Percentiles rank a stretch among this genome's conserved stretches.
phyloP scores from a whole-genome alignment of 129 eudicot genomes.

The Tagetes patula region DNA sequence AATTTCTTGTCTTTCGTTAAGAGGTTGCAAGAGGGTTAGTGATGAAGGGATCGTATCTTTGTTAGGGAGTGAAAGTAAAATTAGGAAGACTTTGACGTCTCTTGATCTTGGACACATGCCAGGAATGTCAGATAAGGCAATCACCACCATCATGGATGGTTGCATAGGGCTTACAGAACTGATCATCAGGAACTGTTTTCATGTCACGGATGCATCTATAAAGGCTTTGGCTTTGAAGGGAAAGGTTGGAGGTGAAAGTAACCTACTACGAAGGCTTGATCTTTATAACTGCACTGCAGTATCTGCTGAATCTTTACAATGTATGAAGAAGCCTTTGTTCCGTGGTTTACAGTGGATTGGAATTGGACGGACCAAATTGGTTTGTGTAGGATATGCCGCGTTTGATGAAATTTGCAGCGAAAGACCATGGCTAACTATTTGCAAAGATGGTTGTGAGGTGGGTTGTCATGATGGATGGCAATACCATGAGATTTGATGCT shows the following conservation, averaged over 20 bases:
- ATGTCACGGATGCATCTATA: slow-evolving; percentile 57
- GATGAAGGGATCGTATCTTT: slow-evolving; percentile 50
- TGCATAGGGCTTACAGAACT: slow-evolving; percentile 45
- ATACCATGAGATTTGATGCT: slow-evolving; percentile 39
- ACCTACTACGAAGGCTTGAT: slow-evolving; percentile 43
- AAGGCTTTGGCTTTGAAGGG: slow-evolving; percentile 44
- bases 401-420: slow-evolving; percentile 28
- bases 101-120: slow-evolving; percentile 60
- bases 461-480: slow-evolving; percentile 89
- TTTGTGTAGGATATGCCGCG: slow-evolving; percentile 13
- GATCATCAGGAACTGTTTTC: slow-evolving; percentile 55
- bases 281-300: slow-evolving; percentile 44
- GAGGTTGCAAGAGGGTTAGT: slow-evolving; percentile 61
- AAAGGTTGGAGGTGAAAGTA: background rate
- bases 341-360: slow-evolving; percentile 72
- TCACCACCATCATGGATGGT: slow-evolving; percentile 28
- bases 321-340: slow-evolving; percentile 48
- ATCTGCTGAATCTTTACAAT: slow-evolving; percentile 29
- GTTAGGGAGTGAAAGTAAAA: slow-evolving; percentile 35
- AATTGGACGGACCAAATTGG: slow-evolving; percentile 46
- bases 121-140: slow-evolving; percentile 45
- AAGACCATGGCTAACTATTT: slow-evolving; percentile 54
- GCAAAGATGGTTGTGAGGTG: slow-evolving; percentile 65
- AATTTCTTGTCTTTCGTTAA: slow-evolving; percentile 38
- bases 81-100: slow-evolving; percentile 40